Base-by-base conservation (phyloP, 805 yeast genomes). In the Barnettozyma wickerhamii region DNA sequence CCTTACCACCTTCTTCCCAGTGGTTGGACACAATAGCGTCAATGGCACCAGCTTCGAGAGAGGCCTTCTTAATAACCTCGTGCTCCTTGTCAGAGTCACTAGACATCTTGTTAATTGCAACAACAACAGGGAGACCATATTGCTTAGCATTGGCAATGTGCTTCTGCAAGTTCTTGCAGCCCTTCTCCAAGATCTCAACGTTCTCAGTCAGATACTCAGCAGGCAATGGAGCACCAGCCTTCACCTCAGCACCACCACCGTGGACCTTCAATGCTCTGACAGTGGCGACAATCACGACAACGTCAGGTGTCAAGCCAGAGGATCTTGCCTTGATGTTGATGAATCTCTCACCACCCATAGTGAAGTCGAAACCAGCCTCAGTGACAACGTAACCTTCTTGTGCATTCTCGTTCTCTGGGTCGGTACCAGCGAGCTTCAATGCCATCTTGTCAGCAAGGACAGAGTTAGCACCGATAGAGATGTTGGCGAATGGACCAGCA, bases 341-440 rank as follows among this genome's bases (percentile, higher is more conserved):
- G 69, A 91, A 91, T 58, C 98, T 77, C 71, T 91, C 99, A 53
- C 98, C 98, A 51, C 99, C 99, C 98, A 91, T 91, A 36, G 97
- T 91, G 72, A 93, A 91, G 66, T 91, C 98, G 68, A 91, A 91
- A 39, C 99, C 99, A 30, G 98, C 97, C 65, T 91, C 99, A 37
- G 99, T 91, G 46, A 91, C 87, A 41, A 89, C 98, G 60, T 77
- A 91, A 51, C 98, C 98, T 40, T 79, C 74, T 59, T 48, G 74
- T 64, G 46, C 45, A 57, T 72, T 65, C 31, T 69, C 65, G 39
- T 71, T 74, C 6, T 33, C 28, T 29, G 45, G 40, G 30, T 42
- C 42, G 27, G 77, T 69, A 54, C 93, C 93, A 14, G 95, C 89
- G 53, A 91, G 77, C 67, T 91, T 89, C 59, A 91, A 73, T 5